Evolutionary conservation across 805 yeast genomes (phyloP), one percentile per base, ranked within the genome.

Genomic region (Soucietia sequanensis): DNA sequence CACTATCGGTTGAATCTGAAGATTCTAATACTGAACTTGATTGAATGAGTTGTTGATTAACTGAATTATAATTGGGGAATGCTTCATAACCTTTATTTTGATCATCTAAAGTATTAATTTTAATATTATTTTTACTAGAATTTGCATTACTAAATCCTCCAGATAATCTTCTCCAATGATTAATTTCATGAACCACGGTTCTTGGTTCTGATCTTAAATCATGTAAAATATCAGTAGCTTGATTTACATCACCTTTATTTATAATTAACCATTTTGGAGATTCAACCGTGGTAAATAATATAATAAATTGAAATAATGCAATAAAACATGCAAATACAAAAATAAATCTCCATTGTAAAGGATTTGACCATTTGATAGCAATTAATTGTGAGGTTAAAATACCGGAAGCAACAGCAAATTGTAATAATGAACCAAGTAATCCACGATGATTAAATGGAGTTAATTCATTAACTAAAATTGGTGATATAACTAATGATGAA

Each of bases 241-340:
- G 35, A 11, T 37, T 15, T 2, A 56, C 48, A 33, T 65, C 63
- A 12, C 57, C 58, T 9, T 48, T 41, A 22, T 50, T 47, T 31
- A 59, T 40, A n/a, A 67, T 48, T 11, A 65, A 44, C 73, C 73
- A 68, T 44, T 66, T 67, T 3, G 72, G 72, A 17, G 68, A 60
- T 41, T 68, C 73, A 2, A 52, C 52, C 3, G 59, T 57, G 5
- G 68, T 52, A 44, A 62, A 62, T n/a, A 65, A 41, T 16, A 57
- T 43, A 2, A 49, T 14, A 34, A 59, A 61, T 37, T 64, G 68
- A 20, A 47, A 21, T 2, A 54, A 27, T 0, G 56, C 67, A 11
- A 65, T 33, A 0, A 35, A 21, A 9, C 47, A 42, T 2, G 60
- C 61, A 31, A 55, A 41, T 7, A 48, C 39, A 37, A 65, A 67